Base-by-base conservation (phyloP, 306 rosid genomes). In the Elaeagnus macrophylla region DNA sequence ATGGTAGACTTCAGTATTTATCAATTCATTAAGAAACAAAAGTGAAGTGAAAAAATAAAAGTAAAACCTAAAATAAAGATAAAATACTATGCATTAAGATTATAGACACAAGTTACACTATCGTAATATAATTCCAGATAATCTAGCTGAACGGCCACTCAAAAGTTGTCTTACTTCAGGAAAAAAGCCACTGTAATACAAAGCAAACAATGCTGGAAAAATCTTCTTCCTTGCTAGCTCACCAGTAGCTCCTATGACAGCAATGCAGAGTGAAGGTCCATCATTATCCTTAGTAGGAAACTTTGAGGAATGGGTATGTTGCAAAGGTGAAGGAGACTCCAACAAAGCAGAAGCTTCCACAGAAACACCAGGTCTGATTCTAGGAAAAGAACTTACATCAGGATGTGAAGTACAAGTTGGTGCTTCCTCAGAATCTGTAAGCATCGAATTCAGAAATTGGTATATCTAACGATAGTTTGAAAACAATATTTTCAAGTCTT, bases 211-310 rank as follows among this genome's bases (percentile, higher is more conserved):
- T 43, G 97, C 97, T 6, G 95, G 95, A 65, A 89, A 89, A 69
- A 89, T 72, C 78, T 89, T 89, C 54, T 82, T 57, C 80, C 73
- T 83, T 5, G 97, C 97, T 49, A 89, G 80, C 70, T 83, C 95
- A 64, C 97, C 97, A 32, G 97, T 85, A 57, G 95, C 95, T 79
- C 95, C 95, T 38, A 89, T 73, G 64, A 89, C 94, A 48, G 84
- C 94, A 69, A 89, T 81, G 73, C 85, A 79, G 48, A 89, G 95
- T 17, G 94, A 81, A 35, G 94, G 82, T 39, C 60, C 69, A 56
- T 45, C 43, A 39, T 66, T 43, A 60, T 40, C 68, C 59, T 70
- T 79, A 65, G 51, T 1, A 52, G 65, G 35, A 58, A 58, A 16
- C 54, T 54, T 48, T 6, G 67, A 47, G 46, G 71, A 36, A 66